Evolutionary conservation across 768 basidiomycete genomes (phyloP), one percentile per base, ranked within the genome.

Genomic region (Macrocybe gigantea): DNA sequence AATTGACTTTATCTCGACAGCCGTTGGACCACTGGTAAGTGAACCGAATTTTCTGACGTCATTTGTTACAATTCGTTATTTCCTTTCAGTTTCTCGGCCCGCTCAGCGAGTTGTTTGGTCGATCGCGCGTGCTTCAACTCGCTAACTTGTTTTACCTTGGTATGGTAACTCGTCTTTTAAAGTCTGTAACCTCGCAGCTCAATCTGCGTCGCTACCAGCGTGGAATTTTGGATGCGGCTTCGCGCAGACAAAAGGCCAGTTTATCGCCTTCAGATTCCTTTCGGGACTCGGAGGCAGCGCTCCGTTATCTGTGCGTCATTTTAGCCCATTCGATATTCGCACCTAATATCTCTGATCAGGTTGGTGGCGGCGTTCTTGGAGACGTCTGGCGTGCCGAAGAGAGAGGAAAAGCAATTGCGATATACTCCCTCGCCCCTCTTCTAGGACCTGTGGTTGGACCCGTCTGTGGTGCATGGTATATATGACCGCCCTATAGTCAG

Each of bases 251-350:
- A 70, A 72, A 48, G 65, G 63, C 0, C 76, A 86, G 53, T 64
- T 88, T 9, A 77, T 87, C 43, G 80, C 69, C 0, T 88, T 88
- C 55, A 77, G 86, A 13, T 78, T 89, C 53, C 62, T 88, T 2
- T 65, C 85, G 1, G 86, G 87, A 1, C 49, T 89, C 1, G 88
- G 87, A 29, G 88, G 86, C 0, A 82, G 83, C 45, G 86, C 85
- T 0, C 83, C 86, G 5, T 64, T 86, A 1, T 63, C 79, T 5
- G 78, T 86, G 53, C n/a, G 69, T 57, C 73, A 32, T 66, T 57
- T 2, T 73, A 71, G 46, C 68, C 70, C 10, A 67, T 72, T 53
- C 50, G 69, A 2, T 56, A 67, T 2, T 67, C 68, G 8, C 42
- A 74, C 30, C 34, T 12, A 7, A 40, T 22, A 41, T 44, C 7